Evolutionary conservation across 306 rosid species (phyloP), one percentile per base, ranked within the genome.

Genomic region (Mucuna pruriens): DNA sequence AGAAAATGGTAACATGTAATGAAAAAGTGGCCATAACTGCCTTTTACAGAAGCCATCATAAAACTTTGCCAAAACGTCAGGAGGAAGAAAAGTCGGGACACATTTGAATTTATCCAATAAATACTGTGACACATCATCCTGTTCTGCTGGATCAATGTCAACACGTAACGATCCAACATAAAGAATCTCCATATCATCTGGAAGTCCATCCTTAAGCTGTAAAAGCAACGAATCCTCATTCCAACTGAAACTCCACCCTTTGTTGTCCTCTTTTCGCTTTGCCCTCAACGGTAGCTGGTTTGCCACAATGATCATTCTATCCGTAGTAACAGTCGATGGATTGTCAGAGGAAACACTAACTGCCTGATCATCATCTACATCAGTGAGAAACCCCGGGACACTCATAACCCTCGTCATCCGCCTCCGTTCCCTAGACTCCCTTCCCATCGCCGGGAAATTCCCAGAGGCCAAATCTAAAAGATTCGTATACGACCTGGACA

Each of bases 41-140:
- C 90, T 85, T 84, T 92, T 90, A 87, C 97, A 92, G 85, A 92
- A 92, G 58, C 97, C 95, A 31, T 90, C 95, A 79, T 92, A 92
- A 85, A 89, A 89, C 67, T 89, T 92, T 6, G 55, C 71, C 91
- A 88, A 65, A 63, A 90, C 68, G 55, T 89, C 86, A 69, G 88
- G 78, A 2, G 92, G 92, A 46, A 92, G 78, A 83, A 92, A 92
- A 57, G 97, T 89, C 36, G 97, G 93, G 62, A 92, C 90, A 49
- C 94, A 92, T 65, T 76, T 89, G 77, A 90, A 92, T 51, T 79
- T 87, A 10, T 90, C 93, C 55, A 92, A 62, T 51, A 92, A 88
- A 34, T 85, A 46, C 75, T 86, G 93, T 4, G 97, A 90, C 13
- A 92, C 92, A 5, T 90, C 92, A 48, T 92, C 95, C 75, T 92